These are phyloP conservation scores for Zygotorulaspora danielsina DNA, from an alignment of 805 yeast genomes.

Conservation along the genomic window DNA sequence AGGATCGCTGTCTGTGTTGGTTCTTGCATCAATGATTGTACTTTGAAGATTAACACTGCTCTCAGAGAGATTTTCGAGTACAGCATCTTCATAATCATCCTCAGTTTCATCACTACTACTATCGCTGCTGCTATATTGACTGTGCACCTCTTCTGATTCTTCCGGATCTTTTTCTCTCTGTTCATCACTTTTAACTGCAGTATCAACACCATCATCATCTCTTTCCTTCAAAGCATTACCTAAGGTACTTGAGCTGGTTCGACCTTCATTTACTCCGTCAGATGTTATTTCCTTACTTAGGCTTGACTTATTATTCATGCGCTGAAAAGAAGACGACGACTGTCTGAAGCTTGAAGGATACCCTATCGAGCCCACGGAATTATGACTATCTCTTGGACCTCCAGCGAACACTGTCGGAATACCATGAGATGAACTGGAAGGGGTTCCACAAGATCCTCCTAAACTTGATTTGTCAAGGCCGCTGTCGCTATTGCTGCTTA, in stretches of 20 bases:
- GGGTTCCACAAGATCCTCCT: conserved; percentile 2
- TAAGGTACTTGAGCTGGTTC: background rate
- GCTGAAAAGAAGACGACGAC: conserved; percentile 11
- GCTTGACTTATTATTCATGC: conserved; percentile 24
- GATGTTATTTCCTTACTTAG: conserved; percentile 24
- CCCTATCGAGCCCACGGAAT: conserved; percentile 22
- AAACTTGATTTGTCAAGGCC: conserved; percentile 10
- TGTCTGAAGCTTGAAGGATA: conserved; percentile 15
- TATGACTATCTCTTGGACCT: conserved; percentile 26
- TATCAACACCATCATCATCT: conserved; percentile 2
- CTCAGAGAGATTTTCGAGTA: conserved; percentile 2
- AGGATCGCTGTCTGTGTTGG: conserved; percentile 4
- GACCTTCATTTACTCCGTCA: background rate
- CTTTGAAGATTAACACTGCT: background rate
- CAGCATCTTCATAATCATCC: conserved; percentile 7
- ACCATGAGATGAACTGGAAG: conserved; percentile 1
- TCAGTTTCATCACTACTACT: conserved; percentile 7
- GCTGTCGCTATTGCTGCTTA: conserved; percentile 26
- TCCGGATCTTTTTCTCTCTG: background rate
- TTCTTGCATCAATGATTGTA: conserved; percentile 16
- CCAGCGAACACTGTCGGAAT: conserved; percentile 26
- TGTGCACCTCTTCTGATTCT: conserved; percentile 1
- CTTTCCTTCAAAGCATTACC: conserved; percentile 1
- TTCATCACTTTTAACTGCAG: background rate
- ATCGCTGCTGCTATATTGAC: conserved; percentile 8